These are phyloP conservation scores for Ceriops decandra DNA, from an alignment of 345 rosid genomes.

Conservation along the genomic window DNA sequence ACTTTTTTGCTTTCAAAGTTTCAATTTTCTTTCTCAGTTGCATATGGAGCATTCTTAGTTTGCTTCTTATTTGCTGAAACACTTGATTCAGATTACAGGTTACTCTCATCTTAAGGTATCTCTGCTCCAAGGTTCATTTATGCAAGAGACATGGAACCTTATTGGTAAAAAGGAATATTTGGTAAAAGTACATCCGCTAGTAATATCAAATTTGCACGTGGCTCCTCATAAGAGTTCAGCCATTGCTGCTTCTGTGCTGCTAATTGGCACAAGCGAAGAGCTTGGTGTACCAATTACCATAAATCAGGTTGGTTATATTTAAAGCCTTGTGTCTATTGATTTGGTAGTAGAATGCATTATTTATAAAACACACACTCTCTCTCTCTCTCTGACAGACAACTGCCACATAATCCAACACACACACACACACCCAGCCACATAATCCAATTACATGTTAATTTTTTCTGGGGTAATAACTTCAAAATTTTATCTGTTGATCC, in stretches of 20 bases:
- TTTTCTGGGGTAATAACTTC: constrained; percentile 14
- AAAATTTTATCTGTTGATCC: constrained; percentile 29
- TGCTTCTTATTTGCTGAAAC: constrained; percentile 24
- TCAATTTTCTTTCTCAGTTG: constrained; percentile 17
- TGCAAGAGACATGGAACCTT: constrained; percentile 73
- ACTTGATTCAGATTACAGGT: constrained; percentile 70
- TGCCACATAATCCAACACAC: no score
- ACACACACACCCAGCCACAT: neutral
- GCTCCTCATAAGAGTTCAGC: constrained; percentile 78
- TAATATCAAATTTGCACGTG: constrained; percentile 69
- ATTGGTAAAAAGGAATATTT: constrained; percentile 78
- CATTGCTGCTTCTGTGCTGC: constrained; percentile 83
- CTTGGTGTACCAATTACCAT: constrained; percentile 82
- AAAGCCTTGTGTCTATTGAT: constrained; percentile 11
- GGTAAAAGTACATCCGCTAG: constrained; percentile 67
- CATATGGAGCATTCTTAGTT: constrained; percentile 11
- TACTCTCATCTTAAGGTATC: constrained; percentile 85
- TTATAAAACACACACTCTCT: neutral
- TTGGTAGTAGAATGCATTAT: constrained; percentile 14
- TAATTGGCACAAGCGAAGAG: constrained; percentile 91
- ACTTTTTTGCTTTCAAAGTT: constrained; percentile 6
- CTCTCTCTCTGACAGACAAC: no score
- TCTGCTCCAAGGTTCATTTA: constrained; percentile 90
- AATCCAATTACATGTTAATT: neutral
- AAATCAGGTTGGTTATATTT: constrained; percentile 61